phyloP scores from a whole-genome alignment of 768 basidiomycete genomes.

The Chlorophyllum brunneum region DNA sequence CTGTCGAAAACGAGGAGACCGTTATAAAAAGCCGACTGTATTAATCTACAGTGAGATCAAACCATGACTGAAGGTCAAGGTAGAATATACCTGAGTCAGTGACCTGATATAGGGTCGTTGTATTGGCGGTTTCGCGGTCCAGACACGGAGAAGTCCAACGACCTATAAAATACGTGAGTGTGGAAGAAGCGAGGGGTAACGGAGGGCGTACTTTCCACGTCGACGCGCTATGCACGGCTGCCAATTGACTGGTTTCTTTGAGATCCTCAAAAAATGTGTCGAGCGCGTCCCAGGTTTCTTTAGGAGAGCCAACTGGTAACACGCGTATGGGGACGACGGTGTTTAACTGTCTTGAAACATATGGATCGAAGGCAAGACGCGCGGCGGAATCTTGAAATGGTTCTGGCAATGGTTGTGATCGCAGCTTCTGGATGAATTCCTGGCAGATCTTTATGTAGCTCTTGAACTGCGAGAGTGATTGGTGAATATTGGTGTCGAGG shows the following conservation, averaged over 20 bases:
- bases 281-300: constrained; percentile 50
- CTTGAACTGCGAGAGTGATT: constrained; percentile 32
- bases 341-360: constrained; percentile 61
- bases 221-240: constrained; percentile 37
- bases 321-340: constrained; percentile 68
- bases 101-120: constrained; percentile 61
- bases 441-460: constrained; percentile 36
- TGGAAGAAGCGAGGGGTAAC: not conserved
- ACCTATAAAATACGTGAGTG: constrained; percentile 23
- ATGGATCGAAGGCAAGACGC: constrained; percentile 57
- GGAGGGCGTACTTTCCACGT: constrained; percentile 61
- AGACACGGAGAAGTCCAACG: constrained; percentile 47
- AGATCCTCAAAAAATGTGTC: constrained; percentile 50
- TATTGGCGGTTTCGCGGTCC: constrained; percentile 36
- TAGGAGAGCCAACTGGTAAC: constrained; percentile 44
- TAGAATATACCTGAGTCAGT: constrained; percentile 48
- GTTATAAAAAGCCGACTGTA: constrained; percentile 56
- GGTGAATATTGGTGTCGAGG: constrained; percentile 38
- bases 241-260: constrained; percentile 47
- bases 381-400: constrained; percentile 44
- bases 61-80: not conserved
- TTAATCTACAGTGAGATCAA: constrained; percentile 10
- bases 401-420: constrained; percentile 30
- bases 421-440: constrained; percentile 37
- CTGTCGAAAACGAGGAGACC: constrained; percentile 49